These are phyloP conservation scores for Phytophthora hybrid DNA, from an alignment of 352 stramenopile species.

Conservation along the genomic window DNA sequence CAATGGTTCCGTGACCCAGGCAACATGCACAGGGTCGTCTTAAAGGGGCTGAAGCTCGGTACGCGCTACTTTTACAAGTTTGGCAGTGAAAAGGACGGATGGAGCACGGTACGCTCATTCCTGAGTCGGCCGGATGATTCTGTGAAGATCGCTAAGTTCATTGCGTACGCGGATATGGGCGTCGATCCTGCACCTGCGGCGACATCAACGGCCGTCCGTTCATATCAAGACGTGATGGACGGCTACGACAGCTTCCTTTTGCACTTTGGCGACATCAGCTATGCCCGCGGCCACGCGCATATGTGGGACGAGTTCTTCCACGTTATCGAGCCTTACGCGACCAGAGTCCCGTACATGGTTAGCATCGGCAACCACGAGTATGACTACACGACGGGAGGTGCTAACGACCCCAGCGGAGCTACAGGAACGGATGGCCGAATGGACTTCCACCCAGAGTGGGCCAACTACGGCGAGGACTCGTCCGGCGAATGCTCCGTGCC, in stretches of 20 bases:
- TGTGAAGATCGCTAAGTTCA: slow-evolving; percentile 69
- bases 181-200: slow-evolving; percentile 66
- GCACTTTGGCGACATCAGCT: slow-evolving; percentile 84
- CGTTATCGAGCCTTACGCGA: slow-evolving; percentile 73
- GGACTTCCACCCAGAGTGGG: slow-evolving; percentile 73
- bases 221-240: slow-evolving; percentile 68
- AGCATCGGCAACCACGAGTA: slow-evolving; percentile 87
- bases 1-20: slow-evolving; percentile 78
- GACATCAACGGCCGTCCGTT: slow-evolving; percentile 65
- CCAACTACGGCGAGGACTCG: slow-evolving; percentile 79
- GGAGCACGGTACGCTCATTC: slow-evolving; percentile 76
- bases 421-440: slow-evolving; percentile 58
- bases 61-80: slow-evolving; percentile 84
- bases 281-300: slow-evolving; percentile 62
- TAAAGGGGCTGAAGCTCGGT: slow-evolving; percentile 49
- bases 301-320: slow-evolving; percentile 85
- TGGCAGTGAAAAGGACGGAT: slow-evolving; percentile 78
- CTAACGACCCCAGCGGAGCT: slow-evolving; percentile 68
- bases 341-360: slow-evolving; percentile 80
- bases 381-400: slow-evolving; percentile 68
- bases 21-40: slow-evolving; percentile 83
- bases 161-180: slow-evolving; percentile 88
- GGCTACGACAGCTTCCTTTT: slow-evolving; percentile 81
- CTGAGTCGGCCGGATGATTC: slow-evolving; percentile 45
- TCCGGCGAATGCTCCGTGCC: slow-evolving; percentile 80